phyloP scores from a whole-genome alignment of 2,329 filamentous ascomycete genomes.

The Tolypocladium guangdongense region DNA sequence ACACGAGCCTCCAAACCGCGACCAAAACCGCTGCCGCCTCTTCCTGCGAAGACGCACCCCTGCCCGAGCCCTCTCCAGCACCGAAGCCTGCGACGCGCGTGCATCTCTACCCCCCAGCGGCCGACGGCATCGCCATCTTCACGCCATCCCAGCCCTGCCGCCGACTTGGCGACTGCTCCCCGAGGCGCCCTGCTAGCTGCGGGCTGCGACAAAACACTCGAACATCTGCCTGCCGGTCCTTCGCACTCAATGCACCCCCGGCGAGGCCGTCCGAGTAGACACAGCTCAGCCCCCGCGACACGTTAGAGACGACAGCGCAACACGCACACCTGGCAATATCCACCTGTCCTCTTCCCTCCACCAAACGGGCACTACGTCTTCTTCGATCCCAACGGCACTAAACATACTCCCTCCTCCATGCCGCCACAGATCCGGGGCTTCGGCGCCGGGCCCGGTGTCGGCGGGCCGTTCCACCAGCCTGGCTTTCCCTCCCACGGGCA shows the following conservation, averaged over 20 bases:
- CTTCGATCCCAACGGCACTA: background rate
- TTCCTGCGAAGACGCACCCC: background rate
- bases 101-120: background rate
- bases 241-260: slow-evolving; percentile 9
- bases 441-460: slow-evolving; percentile 24
- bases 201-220: background rate
- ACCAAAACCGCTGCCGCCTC: background rate
- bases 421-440: slow-evolving; percentile 28
- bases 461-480: slow-evolving; percentile 29
- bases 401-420: slow-evolving; percentile 12
- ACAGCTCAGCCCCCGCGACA: slow-evolving; percentile 10
- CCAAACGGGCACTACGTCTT: background rate
- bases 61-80: background rate
- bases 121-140: background rate
- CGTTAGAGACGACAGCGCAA: slow-evolving; percentile 17
- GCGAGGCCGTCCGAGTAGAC: slow-evolving; percentile 6
- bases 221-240: background rate
- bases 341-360: background rate
- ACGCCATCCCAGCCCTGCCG: background rate
- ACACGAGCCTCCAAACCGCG: background rate
- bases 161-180: background rate
- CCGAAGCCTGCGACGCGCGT: background rate
- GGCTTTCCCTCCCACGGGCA: slow-evolving; percentile 44
- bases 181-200: background rate
- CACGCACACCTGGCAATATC: background rate